Conservation (phyloP, 176 grass and related monocot genomes). For the Chloris gayana region DNA sequence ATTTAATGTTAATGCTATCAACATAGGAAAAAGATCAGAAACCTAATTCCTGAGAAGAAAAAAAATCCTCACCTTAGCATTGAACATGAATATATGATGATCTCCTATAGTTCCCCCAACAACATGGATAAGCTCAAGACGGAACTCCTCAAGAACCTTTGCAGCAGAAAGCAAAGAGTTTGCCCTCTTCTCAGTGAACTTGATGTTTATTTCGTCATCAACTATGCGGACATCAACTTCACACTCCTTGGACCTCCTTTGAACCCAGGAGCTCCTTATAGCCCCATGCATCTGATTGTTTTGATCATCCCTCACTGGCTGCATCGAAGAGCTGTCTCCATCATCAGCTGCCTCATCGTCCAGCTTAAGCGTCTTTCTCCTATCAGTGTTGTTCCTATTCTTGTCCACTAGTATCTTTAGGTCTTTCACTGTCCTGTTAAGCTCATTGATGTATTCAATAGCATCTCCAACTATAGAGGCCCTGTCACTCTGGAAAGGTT, state of each 20-base stretch:
- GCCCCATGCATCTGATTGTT: slow-evolving; percentile 47
- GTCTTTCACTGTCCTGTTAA: slow-evolving; percentile 51
- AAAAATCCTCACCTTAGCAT: slow-evolving; percentile 61
- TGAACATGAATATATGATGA: slow-evolving; percentile 78
- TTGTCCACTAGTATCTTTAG: slow-evolving; percentile 16
- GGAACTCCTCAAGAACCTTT: slow-evolving; percentile 66
- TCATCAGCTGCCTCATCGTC: slow-evolving; percentile 59
- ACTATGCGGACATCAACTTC: slow-evolving; percentile 69
- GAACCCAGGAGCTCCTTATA: slow-evolving; percentile 73
- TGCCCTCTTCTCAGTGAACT: slow-evolving; percentile 62
- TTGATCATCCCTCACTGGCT: slow-evolving; percentile 47
- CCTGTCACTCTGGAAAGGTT: slow-evolving; percentile 60
- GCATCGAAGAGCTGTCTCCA: slow-evolving; percentile 67
- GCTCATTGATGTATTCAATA: slow-evolving; percentile 89
- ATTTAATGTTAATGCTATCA: background rate
- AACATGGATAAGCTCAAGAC: slow-evolving; percentile 65
- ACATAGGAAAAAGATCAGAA: background rate
- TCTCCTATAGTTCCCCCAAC: slow-evolving; percentile 70
- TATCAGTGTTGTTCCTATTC: slow-evolving; percentile 51
- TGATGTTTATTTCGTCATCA: slow-evolving; percentile 80
- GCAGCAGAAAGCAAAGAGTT: slow-evolving; percentile 70
- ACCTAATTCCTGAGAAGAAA: slow-evolving; percentile 12
- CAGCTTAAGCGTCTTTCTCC: slow-evolving; percentile 58
- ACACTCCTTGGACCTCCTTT: slow-evolving; percentile 69
- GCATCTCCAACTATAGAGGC: slow-evolving; percentile 92